Percentiles rank a stretch among this genome's conserved stretches.
Evolutionary conservation across 495 filamentous ascomycete species (phyloP).

Genomic region (Aspergillus coremiiformis): DNA sequence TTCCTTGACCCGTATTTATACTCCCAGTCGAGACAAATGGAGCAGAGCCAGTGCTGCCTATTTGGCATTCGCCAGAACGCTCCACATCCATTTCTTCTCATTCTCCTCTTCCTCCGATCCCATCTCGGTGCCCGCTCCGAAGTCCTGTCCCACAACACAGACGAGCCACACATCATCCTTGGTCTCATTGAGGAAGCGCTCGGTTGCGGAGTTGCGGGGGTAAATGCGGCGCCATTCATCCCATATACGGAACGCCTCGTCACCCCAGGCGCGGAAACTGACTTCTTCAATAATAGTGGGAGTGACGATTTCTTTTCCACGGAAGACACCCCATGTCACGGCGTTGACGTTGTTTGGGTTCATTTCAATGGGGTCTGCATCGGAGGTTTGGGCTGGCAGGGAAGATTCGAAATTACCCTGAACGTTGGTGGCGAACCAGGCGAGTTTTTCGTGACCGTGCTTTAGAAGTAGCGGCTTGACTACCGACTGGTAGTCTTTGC

Average conservation of each 20-base stretch:
- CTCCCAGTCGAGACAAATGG: neutral
- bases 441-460: slow-evolving; percentile 55
- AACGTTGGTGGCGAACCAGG: slow-evolving; percentile 77
- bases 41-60: slow-evolving; percentile 1
- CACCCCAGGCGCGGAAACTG: slow-evolving; percentile 88
- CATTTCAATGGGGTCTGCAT: slow-evolving; percentile 30
- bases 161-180: slow-evolving; percentile 74
- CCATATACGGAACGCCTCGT: slow-evolving; percentile 96
- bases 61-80: slow-evolving; percentile 28
- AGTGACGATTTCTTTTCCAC: slow-evolving; percentile 93
- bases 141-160: slow-evolving; percentile 85
- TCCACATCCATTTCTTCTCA: slow-evolving; percentile 41
- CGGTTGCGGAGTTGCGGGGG: slow-evolving; percentile 54
- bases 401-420: slow-evolving; percentile 65
- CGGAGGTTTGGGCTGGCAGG: slow-evolving; percentile 28
- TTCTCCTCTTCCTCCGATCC: slow-evolving; percentile 39
- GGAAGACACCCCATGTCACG: slow-evolving; percentile 95
- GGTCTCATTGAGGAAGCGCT: slow-evolving; percentile 58
- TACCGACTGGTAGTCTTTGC: slow-evolving; percentile 52
- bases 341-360: slow-evolving; percentile 66
- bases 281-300: slow-evolving; percentile 97
- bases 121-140: slow-evolving; percentile 39
- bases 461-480: slow-evolving; percentile 55
- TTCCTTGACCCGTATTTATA: neutral
- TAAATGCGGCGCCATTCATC: slow-evolving; percentile 87